Percentiles rank a stretch among this genome's conserved stretches.
These are phyloP conservation scores for Camelina neglecta DNA, from an alignment of 345 rosid genomes.

Conservation along the genomic window DNA sequence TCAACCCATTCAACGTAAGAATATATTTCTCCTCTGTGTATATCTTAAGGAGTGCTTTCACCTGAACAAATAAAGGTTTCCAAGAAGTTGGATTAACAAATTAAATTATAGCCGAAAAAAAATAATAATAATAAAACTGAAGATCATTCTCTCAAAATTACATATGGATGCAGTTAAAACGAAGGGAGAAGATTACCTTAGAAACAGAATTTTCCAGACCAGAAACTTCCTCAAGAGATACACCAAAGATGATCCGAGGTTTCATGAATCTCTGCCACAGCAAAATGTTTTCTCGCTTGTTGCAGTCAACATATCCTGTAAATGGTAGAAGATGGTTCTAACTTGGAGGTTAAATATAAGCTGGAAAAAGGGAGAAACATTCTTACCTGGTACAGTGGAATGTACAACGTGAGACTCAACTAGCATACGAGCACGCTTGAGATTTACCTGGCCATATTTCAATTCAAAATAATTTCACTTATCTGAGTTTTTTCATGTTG, in stretches of 20 bases:
- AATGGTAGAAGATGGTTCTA: conserved; percentile 18
- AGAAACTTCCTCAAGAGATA: conserved; percentile 70
- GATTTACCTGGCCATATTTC: conserved; percentile 66
- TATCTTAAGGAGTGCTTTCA: conserved; percentile 58
- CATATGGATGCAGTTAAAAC: not conserved
- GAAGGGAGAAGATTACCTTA: conserved; percentile 51
- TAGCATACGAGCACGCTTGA: conserved; percentile 90
- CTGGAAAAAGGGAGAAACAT: conserved; percentile 8
- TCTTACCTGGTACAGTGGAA: conserved; percentile 67
- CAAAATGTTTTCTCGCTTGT: conserved; percentile 75
- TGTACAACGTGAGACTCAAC: conserved; percentile 69
- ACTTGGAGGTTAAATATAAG: not conserved
- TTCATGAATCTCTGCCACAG: conserved; percentile 77
- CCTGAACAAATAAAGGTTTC: conserved; percentile 48
- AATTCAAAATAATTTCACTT: conserved; percentile 1
- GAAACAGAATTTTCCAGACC: conserved; percentile 56
- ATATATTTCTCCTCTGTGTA: conserved; percentile 73
- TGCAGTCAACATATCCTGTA: conserved; percentile 82
- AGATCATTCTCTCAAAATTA: not conserved
- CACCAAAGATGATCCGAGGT: conserved; percentile 80
- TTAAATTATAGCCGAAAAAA: not conserved
- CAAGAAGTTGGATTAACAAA: conserved; percentile 11
- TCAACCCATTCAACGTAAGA: conserved; percentile 54
- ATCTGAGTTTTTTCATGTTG: not conserved
- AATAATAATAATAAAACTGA: not conserved